phyloP scores from a whole-genome alignment of 2,329 filamentous ascomycete genomes.

The Hymenoscyphus occultus region DNA sequence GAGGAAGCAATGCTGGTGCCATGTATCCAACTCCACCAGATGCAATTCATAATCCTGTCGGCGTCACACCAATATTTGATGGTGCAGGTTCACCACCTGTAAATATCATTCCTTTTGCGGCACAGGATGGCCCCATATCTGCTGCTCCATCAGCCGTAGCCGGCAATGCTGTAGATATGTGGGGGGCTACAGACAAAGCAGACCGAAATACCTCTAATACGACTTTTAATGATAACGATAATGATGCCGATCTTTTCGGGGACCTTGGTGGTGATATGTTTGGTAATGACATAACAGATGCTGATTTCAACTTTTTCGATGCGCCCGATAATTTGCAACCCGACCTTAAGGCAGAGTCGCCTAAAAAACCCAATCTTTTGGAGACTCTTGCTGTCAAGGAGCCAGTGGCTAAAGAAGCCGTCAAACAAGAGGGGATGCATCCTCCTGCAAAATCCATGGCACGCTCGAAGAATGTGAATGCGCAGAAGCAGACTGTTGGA shows the following conservation, averaged over 20 bases:
- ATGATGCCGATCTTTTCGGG: slow-evolving; percentile 55
- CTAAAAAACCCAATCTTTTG: slow-evolving; percentile 8
- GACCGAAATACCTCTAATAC: slow-evolving; percentile 23
- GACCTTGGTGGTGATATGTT: slow-evolving; percentile 69
- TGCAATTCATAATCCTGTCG: slow-evolving; percentile 53
- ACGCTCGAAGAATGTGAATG: not conserved
- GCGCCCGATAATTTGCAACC: slow-evolving; percentile 45
- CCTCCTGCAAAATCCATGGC: slow-evolving; percentile 1
- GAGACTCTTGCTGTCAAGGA: slow-evolving; percentile 9
- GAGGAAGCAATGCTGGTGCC: slow-evolving; percentile 49
- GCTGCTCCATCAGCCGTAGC: slow-evolving; percentile 15
- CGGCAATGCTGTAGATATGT: slow-evolving; percentile 30
- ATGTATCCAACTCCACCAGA: slow-evolving; percentile 74
- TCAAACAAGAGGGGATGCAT: slow-evolving; percentile 5
- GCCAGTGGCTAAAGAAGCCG: not conserved
- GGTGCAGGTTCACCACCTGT: slow-evolving; percentile 54
- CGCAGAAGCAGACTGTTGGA: not conserved
- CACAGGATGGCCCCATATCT: slow-evolving; percentile 40
- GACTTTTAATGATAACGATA: slow-evolving; percentile 30
- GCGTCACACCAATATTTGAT: slow-evolving; percentile 56
- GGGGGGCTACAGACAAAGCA: slow-evolving; percentile 30
- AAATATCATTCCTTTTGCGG: slow-evolving; percentile 38
- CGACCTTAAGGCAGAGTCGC: slow-evolving; percentile 22
- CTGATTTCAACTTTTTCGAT: slow-evolving; percentile 82
- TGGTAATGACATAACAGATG: slow-evolving; percentile 70